Conservation (phyloP, 306 rosid species). For the Albizia julibrissin region DNA sequence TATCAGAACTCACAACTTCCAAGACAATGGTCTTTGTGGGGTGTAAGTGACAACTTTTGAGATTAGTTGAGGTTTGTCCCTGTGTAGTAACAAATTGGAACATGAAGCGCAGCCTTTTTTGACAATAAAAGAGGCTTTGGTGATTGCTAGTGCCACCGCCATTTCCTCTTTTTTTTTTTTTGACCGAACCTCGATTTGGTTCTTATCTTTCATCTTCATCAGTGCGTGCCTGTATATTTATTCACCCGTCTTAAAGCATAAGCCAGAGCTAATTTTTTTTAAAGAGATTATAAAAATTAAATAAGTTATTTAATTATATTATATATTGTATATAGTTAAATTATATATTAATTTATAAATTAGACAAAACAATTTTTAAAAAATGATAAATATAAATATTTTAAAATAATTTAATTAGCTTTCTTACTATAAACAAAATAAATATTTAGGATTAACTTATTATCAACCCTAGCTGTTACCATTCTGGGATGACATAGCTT, state of each 20-base stretch:
- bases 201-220: background rate
- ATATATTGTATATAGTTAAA: no score
- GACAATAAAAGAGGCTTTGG: slow-evolving; percentile 27
- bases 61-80: slow-evolving; percentile 41
- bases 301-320: no score
- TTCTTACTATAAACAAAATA: no score
- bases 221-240: background rate
- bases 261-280: no score
- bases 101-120: slow-evolving; percentile 41
- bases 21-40: slow-evolving; percentile 28
- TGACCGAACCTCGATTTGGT: background rate
- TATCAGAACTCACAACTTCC: background rate
- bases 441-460: no score
- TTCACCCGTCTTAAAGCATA: no score
- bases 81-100: slow-evolving; percentile 18
- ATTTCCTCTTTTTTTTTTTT: slow-evolving; percentile 20
- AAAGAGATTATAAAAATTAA: no score
- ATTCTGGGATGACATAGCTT: background rate
- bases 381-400: no score
- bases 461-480: no score
- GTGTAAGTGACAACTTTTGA: slow-evolving; percentile 39
- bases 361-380: no score
- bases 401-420: no score
- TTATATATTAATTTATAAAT: no score
- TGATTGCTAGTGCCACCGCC: slow-evolving; percentile 29